Evolutionary conservation across 495 filamentous ascomycete genomes (phyloP), one percentile per base, ranked within the genome.

Genomic region (Penicillium turbatum): DNA sequence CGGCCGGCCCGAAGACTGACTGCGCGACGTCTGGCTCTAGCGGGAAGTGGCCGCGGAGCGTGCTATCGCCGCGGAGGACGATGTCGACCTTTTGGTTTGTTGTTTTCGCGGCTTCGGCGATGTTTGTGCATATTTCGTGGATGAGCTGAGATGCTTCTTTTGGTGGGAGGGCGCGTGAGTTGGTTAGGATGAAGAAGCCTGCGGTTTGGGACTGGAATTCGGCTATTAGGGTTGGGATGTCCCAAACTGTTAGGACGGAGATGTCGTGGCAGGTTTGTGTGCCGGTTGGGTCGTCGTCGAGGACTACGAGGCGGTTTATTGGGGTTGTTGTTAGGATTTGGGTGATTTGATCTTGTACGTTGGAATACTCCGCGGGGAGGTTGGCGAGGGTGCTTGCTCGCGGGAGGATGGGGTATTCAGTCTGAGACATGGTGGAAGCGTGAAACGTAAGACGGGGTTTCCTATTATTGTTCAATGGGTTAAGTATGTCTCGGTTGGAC

Each of bases 241-340:
- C 74, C 75, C 76, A 81, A 12, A 75, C 72, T n/a, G 79, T 77
- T 34, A 82, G 67, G n/a, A 82, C 78, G 51, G 66, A 64, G 56
- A 82, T 79, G 46, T 78, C 71, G 42, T 82, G 79, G 61, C 79
- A 81, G 45, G 79, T 81, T 60, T 81, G 79, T 1, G 79, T 82
- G 13, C 78, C 78, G 9, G 78, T 82, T 42, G 78, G 78, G 49
- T 82, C 79, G 50, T 82, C 78, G 39, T 82, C 79, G 13, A 82
- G 71, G 3, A 78, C 72, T 13, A 82, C 74, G 13, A 82, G 72
- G 1, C 70, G 69, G 24, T 62, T 71, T 53, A 66, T 59, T 8
- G 57, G 53, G 6, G 67, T 37, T 15, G 62, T 65, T 48, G 64
- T 41, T 21, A 74, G 68, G 44, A 67, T 54, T 10, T 68, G 51